Evolutionary conservation across 306 rosid species (phyloP).

Genomic region (Inga leiocalycina): DNA sequence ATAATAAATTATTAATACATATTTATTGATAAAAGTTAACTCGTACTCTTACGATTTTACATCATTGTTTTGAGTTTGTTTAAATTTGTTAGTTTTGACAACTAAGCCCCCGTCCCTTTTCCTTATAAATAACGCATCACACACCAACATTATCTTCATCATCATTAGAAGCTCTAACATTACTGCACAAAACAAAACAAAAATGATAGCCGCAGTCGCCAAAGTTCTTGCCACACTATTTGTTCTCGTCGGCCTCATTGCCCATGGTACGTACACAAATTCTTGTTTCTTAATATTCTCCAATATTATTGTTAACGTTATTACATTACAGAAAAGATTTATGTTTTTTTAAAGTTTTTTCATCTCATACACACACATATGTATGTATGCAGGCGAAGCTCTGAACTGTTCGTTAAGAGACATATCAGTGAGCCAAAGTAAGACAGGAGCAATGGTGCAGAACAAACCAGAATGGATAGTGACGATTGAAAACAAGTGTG

Average conservation of each 20-base stretch:
- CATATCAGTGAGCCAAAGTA: slow-evolving; percentile 21
- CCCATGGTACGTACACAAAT: neutral
- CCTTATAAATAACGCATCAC: neutral
- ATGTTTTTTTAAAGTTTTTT: too few relatives aligned
- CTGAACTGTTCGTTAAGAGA: slow-evolving; percentile 25
- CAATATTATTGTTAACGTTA: neutral
- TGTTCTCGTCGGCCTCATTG: neutral
- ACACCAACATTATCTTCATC: neutral
- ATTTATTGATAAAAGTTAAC: too few relatives aligned
- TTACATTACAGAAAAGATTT: too few relatives aligned
- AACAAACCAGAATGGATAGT: slow-evolving; percentile 46
- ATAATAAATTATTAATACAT: too few relatives aligned
- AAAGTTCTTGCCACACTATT: neutral
- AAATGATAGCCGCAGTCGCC: neutral
- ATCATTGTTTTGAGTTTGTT: too few relatives aligned
- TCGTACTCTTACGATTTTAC: too few relatives aligned
- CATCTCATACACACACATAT: too few relatives aligned
- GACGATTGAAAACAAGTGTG: slow-evolving; percentile 29
- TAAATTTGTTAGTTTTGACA: too few relatives aligned
- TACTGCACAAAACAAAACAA: neutral
- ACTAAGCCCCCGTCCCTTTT: neutral
- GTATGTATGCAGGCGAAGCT: slow-evolving; percentile 24
- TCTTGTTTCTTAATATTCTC: neutral
- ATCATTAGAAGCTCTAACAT: neutral
- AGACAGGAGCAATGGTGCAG: slow-evolving; percentile 33